phyloP scores from a whole-genome alignment of 2,329 filamentous ascomycete genomes.

The Exserohilum rostratum region DNA sequence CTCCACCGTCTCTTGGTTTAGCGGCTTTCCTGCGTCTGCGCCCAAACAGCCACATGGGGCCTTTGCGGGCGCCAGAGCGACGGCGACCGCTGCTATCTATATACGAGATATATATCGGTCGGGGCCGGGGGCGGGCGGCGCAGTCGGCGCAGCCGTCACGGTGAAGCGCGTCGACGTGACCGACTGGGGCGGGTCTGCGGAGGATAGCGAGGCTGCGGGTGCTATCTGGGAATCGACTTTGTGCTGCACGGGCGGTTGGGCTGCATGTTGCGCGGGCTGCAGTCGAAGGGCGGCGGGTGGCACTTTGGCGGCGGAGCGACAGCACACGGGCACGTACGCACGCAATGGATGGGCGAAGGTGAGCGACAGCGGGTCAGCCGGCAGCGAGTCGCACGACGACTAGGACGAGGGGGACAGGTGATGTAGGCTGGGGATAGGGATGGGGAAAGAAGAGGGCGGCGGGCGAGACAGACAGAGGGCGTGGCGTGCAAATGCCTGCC shows the following conservation, averaged over 20 bases:
- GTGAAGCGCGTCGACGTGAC: too few relatives aligned
- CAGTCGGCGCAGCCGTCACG: constrained; percentile 12
- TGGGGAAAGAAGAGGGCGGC: too few relatives aligned
- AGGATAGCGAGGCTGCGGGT: constrained; percentile 16
- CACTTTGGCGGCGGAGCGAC: constrained; percentile 1
- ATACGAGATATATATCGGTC: too few relatives aligned
- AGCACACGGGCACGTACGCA: too few relatives aligned
- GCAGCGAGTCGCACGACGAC: too few relatives aligned
- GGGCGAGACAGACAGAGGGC: constrained; percentile 15
- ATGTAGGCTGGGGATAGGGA: too few relatives aligned
- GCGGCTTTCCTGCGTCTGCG: constrained; percentile 73
- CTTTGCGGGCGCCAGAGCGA: constrained; percentile 9
- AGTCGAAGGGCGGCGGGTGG: constrained; percentile 14
- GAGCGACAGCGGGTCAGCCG: neutral
- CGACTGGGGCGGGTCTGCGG: constrained; percentile 25
- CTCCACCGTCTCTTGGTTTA: constrained; percentile 49
- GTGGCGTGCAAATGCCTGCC: constrained; percentile 9
- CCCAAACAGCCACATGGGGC: constrained; percentile 81
- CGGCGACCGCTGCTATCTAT: constrained; percentile 3
- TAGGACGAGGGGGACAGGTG: too few relatives aligned
- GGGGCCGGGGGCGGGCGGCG: constrained; percentile 1
- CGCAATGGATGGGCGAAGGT: neutral
- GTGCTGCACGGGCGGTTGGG: constrained; percentile 22
- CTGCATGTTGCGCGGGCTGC: constrained; percentile 24
- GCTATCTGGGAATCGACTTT: constrained; percentile 25